Conservation (phyloP, 108 stramenopile genomes). For the Aurantiochytrium sp. region DNA sequence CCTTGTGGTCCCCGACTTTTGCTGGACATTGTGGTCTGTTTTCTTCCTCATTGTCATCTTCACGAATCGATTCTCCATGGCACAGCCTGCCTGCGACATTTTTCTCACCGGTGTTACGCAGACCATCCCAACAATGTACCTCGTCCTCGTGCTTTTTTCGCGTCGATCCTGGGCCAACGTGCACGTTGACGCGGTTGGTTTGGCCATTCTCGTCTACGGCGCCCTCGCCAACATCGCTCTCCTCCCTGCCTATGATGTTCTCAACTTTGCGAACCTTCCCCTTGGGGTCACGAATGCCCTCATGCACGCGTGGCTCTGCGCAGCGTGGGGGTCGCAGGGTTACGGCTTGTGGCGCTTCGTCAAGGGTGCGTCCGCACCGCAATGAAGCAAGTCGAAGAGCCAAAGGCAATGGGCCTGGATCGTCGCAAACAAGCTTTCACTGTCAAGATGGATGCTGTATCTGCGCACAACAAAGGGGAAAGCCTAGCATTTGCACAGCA, state of each 20-base stretch:
- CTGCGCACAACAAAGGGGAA: too few species aligned
- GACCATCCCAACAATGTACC: constrained; percentile 59
- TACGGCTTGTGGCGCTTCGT: constrained; percentile 36
- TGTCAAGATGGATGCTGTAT: too few species aligned
- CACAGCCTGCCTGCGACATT: constrained; percentile 79
- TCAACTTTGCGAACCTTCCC: constrained; percentile 49
- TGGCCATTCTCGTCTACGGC: constrained; percentile 50
- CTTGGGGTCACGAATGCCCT: constrained; percentile 57
- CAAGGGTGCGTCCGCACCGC: neutral
- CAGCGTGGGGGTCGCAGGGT: constrained; percentile 71
- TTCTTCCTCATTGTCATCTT: constrained; percentile 45
- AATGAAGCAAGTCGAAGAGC: too few species aligned
- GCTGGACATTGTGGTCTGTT: constrained; percentile 60
- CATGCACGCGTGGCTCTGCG: constrained; percentile 61
- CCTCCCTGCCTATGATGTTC: constrained; percentile 67
- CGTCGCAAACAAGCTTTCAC: too few species aligned
- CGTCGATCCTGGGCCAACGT: neutral
- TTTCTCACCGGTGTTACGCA: constrained; percentile 75
- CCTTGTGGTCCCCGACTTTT: constrained; percentile 33
- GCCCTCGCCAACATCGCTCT: constrained; percentile 69
- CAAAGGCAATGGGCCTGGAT: too few species aligned
- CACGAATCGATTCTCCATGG: constrained; percentile 56
- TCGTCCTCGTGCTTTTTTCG: constrained; percentile 30
- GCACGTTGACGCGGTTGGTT: neutral
- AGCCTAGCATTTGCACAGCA: too few species aligned